Evolutionary conservation across 345 rosid genomes (phyloP).

Genomic region (Lepidium aucheri): DNA sequence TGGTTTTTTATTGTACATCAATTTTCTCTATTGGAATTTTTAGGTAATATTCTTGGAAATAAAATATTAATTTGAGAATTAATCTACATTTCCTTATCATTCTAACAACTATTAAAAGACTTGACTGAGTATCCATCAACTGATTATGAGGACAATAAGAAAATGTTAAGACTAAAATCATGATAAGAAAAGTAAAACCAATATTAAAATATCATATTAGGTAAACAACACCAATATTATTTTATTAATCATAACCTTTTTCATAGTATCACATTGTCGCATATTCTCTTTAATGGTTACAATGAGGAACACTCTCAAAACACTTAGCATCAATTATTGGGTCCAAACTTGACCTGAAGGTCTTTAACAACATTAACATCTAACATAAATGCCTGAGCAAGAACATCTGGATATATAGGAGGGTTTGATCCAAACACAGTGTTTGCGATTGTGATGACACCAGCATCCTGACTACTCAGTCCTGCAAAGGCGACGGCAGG

Average conservation of each 20-base stretch:
- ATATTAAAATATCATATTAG: not conserved
- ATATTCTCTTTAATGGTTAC: not conserved
- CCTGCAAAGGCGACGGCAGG: slow-evolving; percentile 21
- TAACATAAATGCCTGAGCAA: slow-evolving; percentile 32
- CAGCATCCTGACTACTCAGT: slow-evolving; percentile 25
- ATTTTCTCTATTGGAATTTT: too few species aligned
- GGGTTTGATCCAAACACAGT: slow-evolving; percentile 26
- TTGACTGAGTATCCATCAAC: not conserved
- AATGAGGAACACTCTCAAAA: not conserved
- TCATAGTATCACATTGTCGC: not conserved
- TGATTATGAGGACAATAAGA: not conserved
- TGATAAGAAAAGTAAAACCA: not conserved
- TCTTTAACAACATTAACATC: slow-evolving; percentile 19
- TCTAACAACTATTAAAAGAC: not conserved
- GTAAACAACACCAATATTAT: not conserved
- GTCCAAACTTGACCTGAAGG: slow-evolving; percentile 24
- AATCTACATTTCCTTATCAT: too few species aligned
- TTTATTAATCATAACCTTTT: not conserved
- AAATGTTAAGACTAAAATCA: not conserved
- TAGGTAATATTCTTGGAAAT: too few species aligned
- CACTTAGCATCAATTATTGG: not conserved
- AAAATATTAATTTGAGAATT: too few species aligned
- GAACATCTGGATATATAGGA: slow-evolving; percentile 23
- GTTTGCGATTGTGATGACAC: slow-evolving; percentile 20
- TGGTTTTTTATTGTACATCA: too few species aligned